These are phyloP conservation scores for Cyclotella kingstonii DNA, from an alignment of 108 stramenopile genomes.

Conservation along the genomic window DNA sequence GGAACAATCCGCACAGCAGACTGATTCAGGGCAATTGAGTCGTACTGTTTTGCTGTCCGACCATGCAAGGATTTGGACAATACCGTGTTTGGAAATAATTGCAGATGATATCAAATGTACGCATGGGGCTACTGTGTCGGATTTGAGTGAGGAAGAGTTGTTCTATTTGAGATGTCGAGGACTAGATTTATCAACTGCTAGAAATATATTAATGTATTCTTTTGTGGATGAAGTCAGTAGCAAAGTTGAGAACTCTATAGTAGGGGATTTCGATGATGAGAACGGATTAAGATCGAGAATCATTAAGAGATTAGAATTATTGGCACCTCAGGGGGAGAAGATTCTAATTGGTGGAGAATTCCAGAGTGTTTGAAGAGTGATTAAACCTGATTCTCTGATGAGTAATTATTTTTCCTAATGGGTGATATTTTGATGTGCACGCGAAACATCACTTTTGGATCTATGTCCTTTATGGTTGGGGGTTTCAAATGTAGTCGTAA, in stretches of 20 bases:
- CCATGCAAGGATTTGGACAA: slow-evolving; percentile 79
- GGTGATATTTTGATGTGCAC: neutral
- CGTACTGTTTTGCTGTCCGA: slow-evolving; percentile 87
- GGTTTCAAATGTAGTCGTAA: too few species aligned
- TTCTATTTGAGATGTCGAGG: slow-evolving; percentile 92
- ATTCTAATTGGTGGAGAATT: slow-evolving; percentile 70
- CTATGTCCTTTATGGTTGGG: too few species aligned
- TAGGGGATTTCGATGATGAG: slow-evolving; percentile 58
- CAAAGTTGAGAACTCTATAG: slow-evolving; percentile 55
- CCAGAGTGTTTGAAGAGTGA: slow-evolving; percentile 81
- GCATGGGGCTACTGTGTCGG: slow-evolving; percentile 95
- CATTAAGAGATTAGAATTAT: slow-evolving; percentile 64
- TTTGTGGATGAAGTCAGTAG: slow-evolving; percentile 78
- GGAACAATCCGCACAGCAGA: slow-evolving; percentile 90
- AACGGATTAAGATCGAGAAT: slow-evolving; percentile 68
- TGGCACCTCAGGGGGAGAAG: slow-evolving; percentile 82
- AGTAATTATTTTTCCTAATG: neutral
- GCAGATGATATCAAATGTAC: slow-evolving; percentile 95
- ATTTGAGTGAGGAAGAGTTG: slow-evolving; percentile 91
- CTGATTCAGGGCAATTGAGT: slow-evolving; percentile 88
- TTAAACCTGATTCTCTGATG: too few species aligned
- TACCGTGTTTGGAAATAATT: slow-evolving; percentile 92
- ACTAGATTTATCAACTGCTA: slow-evolving; percentile 61
- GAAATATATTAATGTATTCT: slow-evolving; percentile 87
- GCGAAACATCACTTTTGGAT: too few species aligned